phyloP scores from a whole-genome alignment of 805 yeast species.

The Cyberlindnera maritima region DNA sequence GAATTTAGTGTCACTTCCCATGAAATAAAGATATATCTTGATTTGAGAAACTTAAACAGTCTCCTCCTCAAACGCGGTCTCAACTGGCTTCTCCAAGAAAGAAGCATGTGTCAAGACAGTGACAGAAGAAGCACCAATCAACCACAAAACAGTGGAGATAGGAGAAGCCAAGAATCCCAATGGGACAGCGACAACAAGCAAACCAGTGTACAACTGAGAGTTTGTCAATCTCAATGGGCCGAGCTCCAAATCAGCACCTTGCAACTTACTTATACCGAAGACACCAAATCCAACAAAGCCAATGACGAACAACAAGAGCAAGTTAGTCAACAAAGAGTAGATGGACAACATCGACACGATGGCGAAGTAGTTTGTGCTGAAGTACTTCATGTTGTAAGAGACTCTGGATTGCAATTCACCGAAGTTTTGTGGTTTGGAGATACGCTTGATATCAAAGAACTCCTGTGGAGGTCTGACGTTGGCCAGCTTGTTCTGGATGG shows the following conservation, averaged over 20 bases:
- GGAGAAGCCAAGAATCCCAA: conserved; percentile 88
- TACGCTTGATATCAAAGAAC: conserved; percentile 84
- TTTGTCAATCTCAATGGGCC: conserved; percentile 67
- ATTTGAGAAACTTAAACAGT: conserved; percentile 8
- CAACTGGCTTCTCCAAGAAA: conserved; percentile 92
- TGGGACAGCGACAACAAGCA: conserved; percentile 74
- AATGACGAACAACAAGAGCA: conserved; percentile 79
- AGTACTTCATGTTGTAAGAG: conserved; percentile 80
- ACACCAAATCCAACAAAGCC: conserved; percentile 71
- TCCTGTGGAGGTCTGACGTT: conserved; percentile 88
- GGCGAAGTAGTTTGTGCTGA: conserved; percentile 79
- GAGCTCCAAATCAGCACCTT: conserved; percentile 79
- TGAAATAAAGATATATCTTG: neutral
- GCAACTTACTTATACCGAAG: conserved; percentile 71
- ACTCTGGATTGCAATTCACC: conserved; percentile 89
- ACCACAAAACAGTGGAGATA: conserved; percentile 86
- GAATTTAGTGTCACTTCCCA: neutral
- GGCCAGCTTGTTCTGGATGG: conserved; percentile 62
- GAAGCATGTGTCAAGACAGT: conserved; percentile 84
- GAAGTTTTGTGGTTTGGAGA: conserved; percentile 88
- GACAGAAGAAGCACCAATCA: conserved; percentile 80
- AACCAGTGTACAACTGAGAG: conserved; percentile 79
- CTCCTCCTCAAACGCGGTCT: conserved; percentile 88
- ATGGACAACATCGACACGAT: conserved; percentile 70
- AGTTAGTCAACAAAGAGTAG: conserved; percentile 85